phyloP scores from a whole-genome alignment of 2,329 filamentous ascomycete species.

The Hypoxylon sp. region DNA sequence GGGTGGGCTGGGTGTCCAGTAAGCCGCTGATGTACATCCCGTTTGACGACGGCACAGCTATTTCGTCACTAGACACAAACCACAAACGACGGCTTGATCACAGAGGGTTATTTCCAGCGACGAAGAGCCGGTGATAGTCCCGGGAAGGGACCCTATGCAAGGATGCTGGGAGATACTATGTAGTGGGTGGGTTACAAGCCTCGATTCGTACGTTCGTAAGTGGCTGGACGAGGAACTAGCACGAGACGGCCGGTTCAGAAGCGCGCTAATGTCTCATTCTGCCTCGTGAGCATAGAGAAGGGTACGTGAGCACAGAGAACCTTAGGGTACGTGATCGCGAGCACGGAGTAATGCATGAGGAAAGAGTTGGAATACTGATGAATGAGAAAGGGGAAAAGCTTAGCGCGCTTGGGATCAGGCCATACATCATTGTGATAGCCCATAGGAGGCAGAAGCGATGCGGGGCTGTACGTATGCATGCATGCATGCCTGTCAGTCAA shows the following conservation, averaged over 20 bases:
- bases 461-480: conserved; percentile 44
- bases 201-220: conserved; percentile 25
- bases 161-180: conserved; percentile 28
- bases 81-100: conserved; percentile 5
- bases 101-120: conserved; percentile 19
- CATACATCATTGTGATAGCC: conserved; percentile 44
- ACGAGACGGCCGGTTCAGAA: conserved; percentile 16
- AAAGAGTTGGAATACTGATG: conserved; percentile 31
- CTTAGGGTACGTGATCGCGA: conserved; percentile 31
- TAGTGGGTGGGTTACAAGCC: conserved; percentile 40
- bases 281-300: conserved; percentile 28
- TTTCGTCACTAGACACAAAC: conserved; percentile 28
- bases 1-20: conserved; percentile 27
- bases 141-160: conserved; percentile 31
- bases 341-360: conserved; percentile 28
- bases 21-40: conserved; percentile 34
- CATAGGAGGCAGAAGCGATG: conserved; percentile 49
- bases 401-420: conserved; percentile 44
- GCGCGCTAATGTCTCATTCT: conserved; percentile 27
- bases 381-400: conserved; percentile 41
- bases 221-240: conserved; percentile 20
- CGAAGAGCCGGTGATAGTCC: conserved; percentile 37
- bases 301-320: conserved; percentile 23
- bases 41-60: conserved; percentile 26
- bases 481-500: conserved; percentile 43